Base-by-base conservation (phyloP, 108 stramenopile genomes). In the Asterionellopsis glacialis region DNA sequence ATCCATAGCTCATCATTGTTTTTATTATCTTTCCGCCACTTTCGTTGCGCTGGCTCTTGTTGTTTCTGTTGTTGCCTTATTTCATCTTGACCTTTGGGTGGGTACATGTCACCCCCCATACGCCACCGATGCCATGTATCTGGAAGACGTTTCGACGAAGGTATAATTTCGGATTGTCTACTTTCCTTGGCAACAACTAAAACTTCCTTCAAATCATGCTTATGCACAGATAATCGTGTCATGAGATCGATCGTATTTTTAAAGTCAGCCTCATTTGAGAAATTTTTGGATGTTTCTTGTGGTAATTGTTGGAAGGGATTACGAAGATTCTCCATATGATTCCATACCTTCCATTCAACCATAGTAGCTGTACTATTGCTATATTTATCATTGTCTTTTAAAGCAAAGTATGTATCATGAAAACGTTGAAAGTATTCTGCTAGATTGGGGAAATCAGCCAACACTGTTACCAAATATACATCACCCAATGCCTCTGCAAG, bases 401-500 rank as follows among this genome's bases (percentile, higher is more conserved):
- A 33, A 33, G 19, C n/a, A 78, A 90, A 90, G 45, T 82, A 90
- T 41, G 33, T 33, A 41, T 82, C 54, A 53, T 81, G 73, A 22
- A 81, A 70, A 14, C 44, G 19, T 49, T 82, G 78, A 74, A 84
- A 85, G 60, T 75, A 90, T 23, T 61, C 25, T 16, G 77, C 64
- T 55, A 90, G 67, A 44, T 53, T 45, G 12, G 77, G 67, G 63
- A 68, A 80, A 16, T 78, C 66, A n/a, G 84, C 60, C 43, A 90
- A 58, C 19, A 86, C 61, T 12, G 74, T 68, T 7, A 86, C 80
- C 41, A 90, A 63, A 58, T 90, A 76, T 4, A 86, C 76, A 65
- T 90, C 79, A 55, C 73, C 71, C 11, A 86, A 64, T 13, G 88
- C 88, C 16, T 85, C 81, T 10, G 82, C 82, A 45, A 90, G 56